These are phyloP conservation scores for Yamadazyma triangularis DNA, from an alignment of 1,139 yeast species.

Conservation along the genomic window DNA sequence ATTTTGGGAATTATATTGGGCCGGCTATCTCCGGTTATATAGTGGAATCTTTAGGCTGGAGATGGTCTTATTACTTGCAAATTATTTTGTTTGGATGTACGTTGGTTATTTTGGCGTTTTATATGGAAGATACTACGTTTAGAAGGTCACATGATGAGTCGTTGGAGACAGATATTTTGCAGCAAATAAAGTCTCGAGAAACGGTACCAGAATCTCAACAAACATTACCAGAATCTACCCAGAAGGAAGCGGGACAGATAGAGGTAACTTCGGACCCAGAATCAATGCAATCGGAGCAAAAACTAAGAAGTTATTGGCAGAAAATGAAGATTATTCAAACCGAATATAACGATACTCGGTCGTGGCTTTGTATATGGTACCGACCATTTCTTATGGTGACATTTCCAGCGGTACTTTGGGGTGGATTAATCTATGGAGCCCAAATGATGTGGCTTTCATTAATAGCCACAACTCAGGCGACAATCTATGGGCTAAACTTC, in stretches of 20 bases:
- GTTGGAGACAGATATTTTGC: constrained; percentile 16
- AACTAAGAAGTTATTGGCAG: constrained; percentile 29
- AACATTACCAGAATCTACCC: no score
- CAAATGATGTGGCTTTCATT: constrained; percentile 53
- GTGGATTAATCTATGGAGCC: constrained; percentile 59
- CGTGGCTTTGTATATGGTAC: constrained; percentile 31
- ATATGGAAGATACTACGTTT: constrained; percentile 43
- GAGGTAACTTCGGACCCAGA: no score
- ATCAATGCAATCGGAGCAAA: constrained; percentile 23
- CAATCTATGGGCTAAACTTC: constrained; percentile 29
- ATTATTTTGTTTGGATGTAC: constrained; percentile 45
- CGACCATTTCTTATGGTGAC: constrained; percentile 39
- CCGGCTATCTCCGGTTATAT: constrained; percentile 44
- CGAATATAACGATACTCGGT: constrained; percentile 34
- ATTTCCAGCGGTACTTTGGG: constrained; percentile 58
- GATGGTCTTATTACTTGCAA: constrained; percentile 42
- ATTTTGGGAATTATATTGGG: constrained; percentile 38
- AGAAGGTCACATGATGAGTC: constrained; percentile 13
- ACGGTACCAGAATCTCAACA: constrained; percentile 5
- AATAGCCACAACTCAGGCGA: constrained; percentile 40
- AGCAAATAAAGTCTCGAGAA: constrained; percentile 19
- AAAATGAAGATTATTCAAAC: constrained; percentile 30
- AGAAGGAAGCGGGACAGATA: no score
- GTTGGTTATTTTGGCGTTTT: constrained; percentile 35
- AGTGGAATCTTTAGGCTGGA: constrained; percentile 35